Evolutionary conservation across 192 early-diverging fungal genomes (phyloP).

Genomic region (Umbelopsis isabellina): DNA sequence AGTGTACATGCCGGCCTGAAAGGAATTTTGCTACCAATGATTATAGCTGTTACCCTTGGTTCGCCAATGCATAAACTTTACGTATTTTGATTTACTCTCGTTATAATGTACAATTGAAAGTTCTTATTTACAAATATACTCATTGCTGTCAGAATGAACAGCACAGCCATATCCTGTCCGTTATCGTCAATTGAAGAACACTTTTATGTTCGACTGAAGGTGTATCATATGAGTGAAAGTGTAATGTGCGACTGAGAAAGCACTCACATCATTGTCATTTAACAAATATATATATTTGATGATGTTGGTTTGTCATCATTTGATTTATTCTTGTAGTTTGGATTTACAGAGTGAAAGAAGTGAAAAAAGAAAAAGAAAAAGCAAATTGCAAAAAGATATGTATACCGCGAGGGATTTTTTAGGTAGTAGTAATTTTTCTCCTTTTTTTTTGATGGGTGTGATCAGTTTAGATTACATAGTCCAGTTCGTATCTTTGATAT

Average conservation of each 20-base stretch:
- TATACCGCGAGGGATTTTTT: background rate
- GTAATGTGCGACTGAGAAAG: too few relatives aligned
- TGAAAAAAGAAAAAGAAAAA: background rate
- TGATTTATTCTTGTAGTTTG: too few relatives aligned
- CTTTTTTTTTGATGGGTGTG: background rate
- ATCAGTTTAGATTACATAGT: conserved; percentile 59
- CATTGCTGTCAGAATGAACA: background rate
- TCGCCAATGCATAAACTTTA: background rate
- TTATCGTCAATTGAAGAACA: too few relatives aligned
- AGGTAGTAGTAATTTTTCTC: background rate
- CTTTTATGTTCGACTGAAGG: too few relatives aligned
- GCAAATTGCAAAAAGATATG: background rate
- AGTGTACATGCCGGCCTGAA: conserved; percentile 52
- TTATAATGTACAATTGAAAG: conserved; percentile 16
- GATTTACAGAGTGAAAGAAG: background rate
- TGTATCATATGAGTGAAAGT: too few relatives aligned
- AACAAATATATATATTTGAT: too few relatives aligned
- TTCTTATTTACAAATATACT: background rate
- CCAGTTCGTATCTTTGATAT: conserved; percentile 84
- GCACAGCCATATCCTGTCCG: too few relatives aligned
- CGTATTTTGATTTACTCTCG: background rate
- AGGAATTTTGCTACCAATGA: conserved; percentile 49
- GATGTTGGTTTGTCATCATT: too few relatives aligned
- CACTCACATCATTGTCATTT: too few relatives aligned
- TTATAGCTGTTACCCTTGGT: conserved; percentile 39